Base-by-base conservation (phyloP, 176 grass and related monocot species). In the Paspalum vaginatum region DNA sequence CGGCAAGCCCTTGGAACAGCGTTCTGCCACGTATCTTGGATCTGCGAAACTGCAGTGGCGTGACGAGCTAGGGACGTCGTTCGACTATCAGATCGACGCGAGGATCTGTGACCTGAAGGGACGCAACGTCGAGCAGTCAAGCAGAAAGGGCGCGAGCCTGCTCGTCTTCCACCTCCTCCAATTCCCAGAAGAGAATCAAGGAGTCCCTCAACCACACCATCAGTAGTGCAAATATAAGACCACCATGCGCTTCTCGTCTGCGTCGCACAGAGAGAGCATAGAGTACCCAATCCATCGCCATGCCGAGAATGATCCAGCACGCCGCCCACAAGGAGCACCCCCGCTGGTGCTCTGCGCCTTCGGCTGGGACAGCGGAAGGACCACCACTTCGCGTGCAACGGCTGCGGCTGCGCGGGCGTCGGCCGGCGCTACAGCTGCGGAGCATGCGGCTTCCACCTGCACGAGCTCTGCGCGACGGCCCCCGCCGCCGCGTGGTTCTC, bases 371-470 rank as follows among this genome's bases (percentile, higher is more conserved):
- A 8, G 27, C 26, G 60, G 22, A n/a, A n/a, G n/a, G n/a, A 4
- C 27, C 13, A 4, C 1, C 0, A 0, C 24, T 71, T 80, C 60
- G 0, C 3, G 11, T 78, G 75, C 75, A 0, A 51, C 11, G 60
- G 75, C 60, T 78, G 75, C 60, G 2, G 26, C 17, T 65, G 60
- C 45, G 0, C 0, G 10, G 76, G 61, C 12, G 27, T 9, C 2
- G 76, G 76, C 26, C 40, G 13, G 26, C 61, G 48, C 9, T 69
- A 68, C 53, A 24, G 6, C 53, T 81, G 78, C 78, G 17, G 10
- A 66, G 25, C 13, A 56, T 44, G 79, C 68, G 24, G 47, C 79
- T 81, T 70, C 66, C 9, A 80, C 66, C 42, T 43, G 42, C 79
- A 80, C 78, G 40, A 57, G 64, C 0, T 32, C 22, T 80, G 78